Percentiles rank a stretch among this genome's conserved stretches.
Evolutionary conservation across 106 monocot species (phyloP).

Genomic region (Triglochin maritima): DNA sequence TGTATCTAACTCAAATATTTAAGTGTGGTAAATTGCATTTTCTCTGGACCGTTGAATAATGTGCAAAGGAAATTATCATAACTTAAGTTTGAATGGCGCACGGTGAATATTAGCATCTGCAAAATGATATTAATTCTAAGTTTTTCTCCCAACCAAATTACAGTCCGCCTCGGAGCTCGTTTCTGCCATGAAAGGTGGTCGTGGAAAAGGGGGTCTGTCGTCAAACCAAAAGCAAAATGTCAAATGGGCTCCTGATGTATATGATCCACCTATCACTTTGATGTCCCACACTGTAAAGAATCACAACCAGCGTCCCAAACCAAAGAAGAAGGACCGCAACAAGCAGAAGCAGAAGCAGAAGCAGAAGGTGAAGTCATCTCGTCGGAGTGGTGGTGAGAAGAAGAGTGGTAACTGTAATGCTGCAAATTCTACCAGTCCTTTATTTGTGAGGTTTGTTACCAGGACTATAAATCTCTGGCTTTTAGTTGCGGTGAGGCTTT

Average conservation of each 20-base stretch:
- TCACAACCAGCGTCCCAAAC: constrained; percentile 17
- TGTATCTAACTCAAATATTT: too few relatives aligned
- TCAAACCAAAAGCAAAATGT: constrained; percentile 29
- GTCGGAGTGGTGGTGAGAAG: constrained; percentile 13
- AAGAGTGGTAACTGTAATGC: constrained; percentile 12
- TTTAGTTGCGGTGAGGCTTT: background rate
- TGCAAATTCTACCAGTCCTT: background rate
- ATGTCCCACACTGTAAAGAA: constrained; percentile 49
- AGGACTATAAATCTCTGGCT: background rate
- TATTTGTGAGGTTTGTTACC: background rate
- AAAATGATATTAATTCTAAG: too few relatives aligned
- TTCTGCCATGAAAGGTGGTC: constrained; percentile 71
- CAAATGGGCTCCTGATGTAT: constrained; percentile 73
- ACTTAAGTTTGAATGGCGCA: too few relatives aligned
- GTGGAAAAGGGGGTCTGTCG: constrained; percentile 20
- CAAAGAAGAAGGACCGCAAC: constrained; percentile 33
- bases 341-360: constrained; percentile 34
- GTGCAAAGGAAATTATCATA: too few relatives aligned
- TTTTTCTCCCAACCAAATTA: background rate
- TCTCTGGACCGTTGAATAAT: too few relatives aligned
- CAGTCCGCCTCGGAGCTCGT: constrained; percentile 34
- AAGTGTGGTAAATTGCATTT: too few relatives aligned
- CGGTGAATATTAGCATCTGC: too few relatives aligned
- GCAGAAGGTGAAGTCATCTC: constrained; percentile 26
- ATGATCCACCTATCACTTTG: constrained; percentile 57